Conservation (phyloP, 768 basidiomycete genomes). For the Amyloporia xantha region DNA sequence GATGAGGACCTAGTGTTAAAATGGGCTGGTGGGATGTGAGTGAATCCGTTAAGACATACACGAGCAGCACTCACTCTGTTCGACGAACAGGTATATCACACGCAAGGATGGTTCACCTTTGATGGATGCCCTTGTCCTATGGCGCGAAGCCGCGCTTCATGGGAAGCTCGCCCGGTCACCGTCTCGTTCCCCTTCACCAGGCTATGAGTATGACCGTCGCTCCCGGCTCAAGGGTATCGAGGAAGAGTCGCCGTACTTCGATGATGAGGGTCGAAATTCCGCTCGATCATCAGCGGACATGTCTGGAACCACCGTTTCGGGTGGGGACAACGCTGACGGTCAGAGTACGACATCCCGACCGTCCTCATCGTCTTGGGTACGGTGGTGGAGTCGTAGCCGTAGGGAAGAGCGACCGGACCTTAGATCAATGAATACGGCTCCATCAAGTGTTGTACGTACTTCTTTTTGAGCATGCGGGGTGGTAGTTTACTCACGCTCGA, state of each 20-base stretch:
- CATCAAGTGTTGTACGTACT: constrained; percentile 3
- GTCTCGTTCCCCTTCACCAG: constrained; percentile 30
- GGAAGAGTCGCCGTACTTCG: constrained; percentile 18
- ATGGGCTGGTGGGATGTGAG: constrained; percentile 64
- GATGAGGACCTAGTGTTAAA: constrained; percentile 66
- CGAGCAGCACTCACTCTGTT: constrained; percentile 1
- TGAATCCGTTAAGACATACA: neutral
- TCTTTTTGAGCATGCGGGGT: no score
- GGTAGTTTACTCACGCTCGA: no score
- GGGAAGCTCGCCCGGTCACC: constrained; percentile 18
- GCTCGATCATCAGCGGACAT: constrained; percentile 8
- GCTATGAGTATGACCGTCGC: constrained; percentile 27
- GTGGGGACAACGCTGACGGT: constrained; percentile 5
- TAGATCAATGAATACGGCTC: constrained; percentile 1
- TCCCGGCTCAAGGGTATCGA: constrained; percentile 18
- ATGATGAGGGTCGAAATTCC: constrained; percentile 3
- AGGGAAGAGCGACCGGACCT: constrained; percentile 12
- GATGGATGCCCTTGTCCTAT: constrained; percentile 64
- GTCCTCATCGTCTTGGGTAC: constrained; percentile 66
- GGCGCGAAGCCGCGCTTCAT: constrained; percentile 44
- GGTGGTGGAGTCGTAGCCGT: constrained; percentile 73
- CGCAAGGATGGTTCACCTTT: constrained; percentile 68
- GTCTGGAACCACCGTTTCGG: neutral
- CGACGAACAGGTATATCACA: constrained; percentile 61
- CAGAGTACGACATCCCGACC: constrained; percentile 19